Percentiles rank a stretch among this genome's conserved stretches.
Evolutionary conservation across 768 basidiomycete species (phyloP).

Genomic region (Suillus weaverae): DNA sequence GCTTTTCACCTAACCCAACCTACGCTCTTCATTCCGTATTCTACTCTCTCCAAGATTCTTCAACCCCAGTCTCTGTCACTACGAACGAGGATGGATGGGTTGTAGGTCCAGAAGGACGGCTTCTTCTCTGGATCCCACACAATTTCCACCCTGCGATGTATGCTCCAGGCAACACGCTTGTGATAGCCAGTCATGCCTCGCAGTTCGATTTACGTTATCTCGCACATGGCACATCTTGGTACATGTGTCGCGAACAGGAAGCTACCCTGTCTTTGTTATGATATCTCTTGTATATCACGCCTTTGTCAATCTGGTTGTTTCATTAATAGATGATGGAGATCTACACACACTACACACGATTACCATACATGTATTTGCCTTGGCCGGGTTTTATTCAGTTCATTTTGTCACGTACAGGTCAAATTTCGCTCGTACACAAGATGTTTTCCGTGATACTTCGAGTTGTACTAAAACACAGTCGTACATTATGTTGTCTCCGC

Average conservation of each 20-base stretch:
- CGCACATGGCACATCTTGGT: background rate
- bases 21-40: background rate
- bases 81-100: background rate
- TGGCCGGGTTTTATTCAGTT: too few species aligned
- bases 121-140: conserved; percentile 2
- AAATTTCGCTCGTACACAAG: too few species aligned
- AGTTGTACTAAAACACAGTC: too few species aligned
- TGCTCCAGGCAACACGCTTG: background rate
- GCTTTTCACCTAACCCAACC: background rate
- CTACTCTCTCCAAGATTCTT: background rate
- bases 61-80: background rate
- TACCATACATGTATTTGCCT: too few species aligned
- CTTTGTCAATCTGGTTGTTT: background rate
- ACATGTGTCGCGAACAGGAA: background rate
- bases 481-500: too few species aligned
- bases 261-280: too few species aligned
- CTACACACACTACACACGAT: too few species aligned
- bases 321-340: too few species aligned
- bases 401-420: too few species aligned
- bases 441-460: too few species aligned
- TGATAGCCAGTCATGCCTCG: background rate
- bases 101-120: background rate
- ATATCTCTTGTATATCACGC: too few species aligned
- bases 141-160: background rate
- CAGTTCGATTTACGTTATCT: background rate